phyloP scores from a whole-genome alignment of 306 rosid genomes.

The Gastrolobium bilobum region DNA sequence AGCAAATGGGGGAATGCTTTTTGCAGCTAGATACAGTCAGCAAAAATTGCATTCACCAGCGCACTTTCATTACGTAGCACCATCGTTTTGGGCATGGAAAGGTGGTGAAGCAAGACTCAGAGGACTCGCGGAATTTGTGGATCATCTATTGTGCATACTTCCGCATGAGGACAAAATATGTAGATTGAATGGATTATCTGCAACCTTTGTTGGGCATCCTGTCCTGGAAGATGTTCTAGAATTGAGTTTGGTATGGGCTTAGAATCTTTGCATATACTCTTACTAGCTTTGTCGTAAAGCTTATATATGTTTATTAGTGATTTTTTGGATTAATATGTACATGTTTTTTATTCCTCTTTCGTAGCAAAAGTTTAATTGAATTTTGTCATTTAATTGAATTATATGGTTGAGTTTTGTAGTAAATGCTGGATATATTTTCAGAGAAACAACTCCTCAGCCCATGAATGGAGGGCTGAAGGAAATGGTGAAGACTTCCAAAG shows the following conservation, averaged over 20 bases:
- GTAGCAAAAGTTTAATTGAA: constrained; percentile 16
- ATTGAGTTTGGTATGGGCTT: constrained; percentile 63
- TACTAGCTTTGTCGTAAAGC: constrained; percentile 6
- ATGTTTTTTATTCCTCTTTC: not conserved
- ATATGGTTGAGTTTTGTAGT: constrained; percentile 38
- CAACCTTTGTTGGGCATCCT: constrained; percentile 95
- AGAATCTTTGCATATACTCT: constrained; percentile 15
- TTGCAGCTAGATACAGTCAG: constrained; percentile 78
- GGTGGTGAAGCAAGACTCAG: constrained; percentile 90
- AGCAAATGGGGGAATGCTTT: constrained; percentile 59
- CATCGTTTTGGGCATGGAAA: constrained; percentile 99
- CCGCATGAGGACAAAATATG: constrained; percentile 89
- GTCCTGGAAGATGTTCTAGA: constrained; percentile 76
- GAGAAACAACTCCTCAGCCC: constrained; percentile 59
- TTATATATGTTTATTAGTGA: not conserved
- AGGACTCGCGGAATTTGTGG: constrained; percentile 83
- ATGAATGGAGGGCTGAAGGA: constrained; percentile 71
- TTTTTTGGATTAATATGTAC: not conserved
- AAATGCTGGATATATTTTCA: constrained; percentile 44
- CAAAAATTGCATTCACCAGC: constrained; percentile 59
- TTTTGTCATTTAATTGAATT: constrained; percentile 12
- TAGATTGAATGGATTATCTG: constrained; percentile 80
- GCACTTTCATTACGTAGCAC: constrained; percentile 92
- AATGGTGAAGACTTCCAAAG: constrained; percentile 63
- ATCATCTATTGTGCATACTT: constrained; percentile 88